These are phyloP conservation scores for Pyronema domesticum DNA, from an alignment of 495 filamentous ascomycete genomes.

Conservation along the genomic window DNA sequence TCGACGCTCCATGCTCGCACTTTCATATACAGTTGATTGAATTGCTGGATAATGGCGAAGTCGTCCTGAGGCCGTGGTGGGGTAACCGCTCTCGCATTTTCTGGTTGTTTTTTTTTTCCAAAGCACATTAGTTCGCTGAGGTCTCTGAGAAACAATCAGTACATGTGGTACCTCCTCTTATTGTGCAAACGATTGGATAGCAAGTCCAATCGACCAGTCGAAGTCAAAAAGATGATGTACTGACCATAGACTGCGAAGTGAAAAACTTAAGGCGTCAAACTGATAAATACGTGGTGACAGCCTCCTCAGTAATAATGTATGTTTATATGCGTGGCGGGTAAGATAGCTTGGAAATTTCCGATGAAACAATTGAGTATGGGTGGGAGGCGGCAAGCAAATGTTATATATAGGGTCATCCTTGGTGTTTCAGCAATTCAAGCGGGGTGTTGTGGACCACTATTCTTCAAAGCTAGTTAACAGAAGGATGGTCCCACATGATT, in stretches of 20 bases:
- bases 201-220: not conserved
- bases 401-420: too few species aligned
- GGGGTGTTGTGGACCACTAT: too few species aligned
- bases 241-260: not conserved
- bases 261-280: not conserved
- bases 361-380: too few species aligned
- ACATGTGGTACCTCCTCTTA: not conserved
- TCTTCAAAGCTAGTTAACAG: too few species aligned
- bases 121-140: not conserved
- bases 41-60: not conserved
- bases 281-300: not conserved
- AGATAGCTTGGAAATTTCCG: not conserved
- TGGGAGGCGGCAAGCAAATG: too few species aligned
- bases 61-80: not conserved
- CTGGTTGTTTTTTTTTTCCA: not conserved
- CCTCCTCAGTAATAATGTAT: not conserved
- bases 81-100: not conserved
- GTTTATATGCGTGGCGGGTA: not conserved
- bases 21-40: slow-evolving; percentile 1
- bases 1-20: not conserved
- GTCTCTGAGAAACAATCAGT: not conserved
- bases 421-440: too few species aligned
- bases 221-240: not conserved
- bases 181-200: not conserved
- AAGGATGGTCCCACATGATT: too few species aligned